Evolutionary conservation across 2,329 filamentous ascomycete species (phyloP), one percentile per base, ranked within the genome.

Genomic region (Exophiala phaeomuriformis): DNA sequence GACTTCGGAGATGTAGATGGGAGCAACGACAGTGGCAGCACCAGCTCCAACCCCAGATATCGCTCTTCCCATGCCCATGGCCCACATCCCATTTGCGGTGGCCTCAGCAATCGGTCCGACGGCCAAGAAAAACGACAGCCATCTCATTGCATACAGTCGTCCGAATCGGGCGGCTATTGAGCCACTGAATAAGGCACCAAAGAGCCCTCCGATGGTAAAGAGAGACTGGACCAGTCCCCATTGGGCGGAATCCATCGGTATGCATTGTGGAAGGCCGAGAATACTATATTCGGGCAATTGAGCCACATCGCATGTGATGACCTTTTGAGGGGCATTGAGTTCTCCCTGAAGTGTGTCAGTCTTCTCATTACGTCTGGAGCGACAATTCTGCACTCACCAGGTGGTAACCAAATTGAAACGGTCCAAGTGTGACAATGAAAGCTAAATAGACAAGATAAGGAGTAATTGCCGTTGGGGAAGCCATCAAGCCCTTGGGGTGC

Each of bases 321-420:
- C 88, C 75, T 90, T 84, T 77, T 96, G 85, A 7, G 93, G 93
- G 6, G 91, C 89, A 69, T 98, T 98, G 57, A 98, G 80, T 70
- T 97, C 93, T 63, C 90, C 88, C 90, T 91, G 85, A 77, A 4
- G 86, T 75, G 56, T 52, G 53, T 52, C 44, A 47, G 44, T 47
- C 10, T 28, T 9, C 27, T 36, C 43, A 32, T 46, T 46, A 30
- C 43, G 10, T 46, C 8, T 46, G 43, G 27, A 48, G 32, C 19
- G 19, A 5, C 10, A 12, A 8, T 5, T n/a, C 10, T 28, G 39
- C 39, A 65, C 74, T 66, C 78, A 93, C 89, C 68, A 97, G 72
- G 70, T 96, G 91, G 71, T 88, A 96, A 58, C 93, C 93, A 67
- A 96, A 97, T 66, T 96, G 89, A 42, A 96, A 79, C 1, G 93